Conservation (phyloP, 768 basidiomycete species). For the Pleurotus djamor region DNA sequence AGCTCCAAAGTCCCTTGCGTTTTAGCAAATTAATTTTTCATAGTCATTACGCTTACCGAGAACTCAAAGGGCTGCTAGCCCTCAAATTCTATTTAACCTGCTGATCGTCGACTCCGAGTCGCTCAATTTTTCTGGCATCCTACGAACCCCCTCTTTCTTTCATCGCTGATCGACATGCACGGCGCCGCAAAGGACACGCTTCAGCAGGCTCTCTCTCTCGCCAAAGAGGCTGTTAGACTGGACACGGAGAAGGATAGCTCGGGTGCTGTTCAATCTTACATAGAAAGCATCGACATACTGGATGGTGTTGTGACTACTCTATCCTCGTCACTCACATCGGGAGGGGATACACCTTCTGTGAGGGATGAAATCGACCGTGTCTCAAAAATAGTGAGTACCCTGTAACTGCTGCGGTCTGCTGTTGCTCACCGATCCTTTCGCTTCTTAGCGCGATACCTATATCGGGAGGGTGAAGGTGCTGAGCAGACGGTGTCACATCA, state of each 20-base stretch:
- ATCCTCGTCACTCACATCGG: background rate
- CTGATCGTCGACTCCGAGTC: too few species aligned
- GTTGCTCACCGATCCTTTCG: too few species aligned
- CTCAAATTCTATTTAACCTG: too few species aligned
- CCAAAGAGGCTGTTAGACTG: constrained; percentile 2
- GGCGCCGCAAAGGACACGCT: constrained; percentile 1
- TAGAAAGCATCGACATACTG: constrained; percentile 1
- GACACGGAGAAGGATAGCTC: constrained; percentile 1
- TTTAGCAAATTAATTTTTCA: background rate
- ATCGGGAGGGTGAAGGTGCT: background rate
- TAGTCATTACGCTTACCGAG: background rate
- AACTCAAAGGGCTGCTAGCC: background rate
- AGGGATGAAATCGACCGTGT: background rate
- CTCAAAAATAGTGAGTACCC: background rate
- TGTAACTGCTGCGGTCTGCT: too few species aligned
- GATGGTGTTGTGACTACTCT: background rate
- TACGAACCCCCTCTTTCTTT: background rate
- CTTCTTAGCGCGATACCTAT: constrained; percentile 3
- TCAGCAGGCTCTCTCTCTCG: constrained; percentile 1
- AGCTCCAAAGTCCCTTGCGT: background rate
- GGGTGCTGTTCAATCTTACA: constrained; percentile 5
- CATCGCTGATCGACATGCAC: background rate
- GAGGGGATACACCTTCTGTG: background rate
- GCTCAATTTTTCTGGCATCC: too few species aligned
- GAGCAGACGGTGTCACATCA: background rate